Evolutionary conservation across 2,329 filamentous ascomycete species (phyloP).

Genomic region (Aureobasidium lini): DNA sequence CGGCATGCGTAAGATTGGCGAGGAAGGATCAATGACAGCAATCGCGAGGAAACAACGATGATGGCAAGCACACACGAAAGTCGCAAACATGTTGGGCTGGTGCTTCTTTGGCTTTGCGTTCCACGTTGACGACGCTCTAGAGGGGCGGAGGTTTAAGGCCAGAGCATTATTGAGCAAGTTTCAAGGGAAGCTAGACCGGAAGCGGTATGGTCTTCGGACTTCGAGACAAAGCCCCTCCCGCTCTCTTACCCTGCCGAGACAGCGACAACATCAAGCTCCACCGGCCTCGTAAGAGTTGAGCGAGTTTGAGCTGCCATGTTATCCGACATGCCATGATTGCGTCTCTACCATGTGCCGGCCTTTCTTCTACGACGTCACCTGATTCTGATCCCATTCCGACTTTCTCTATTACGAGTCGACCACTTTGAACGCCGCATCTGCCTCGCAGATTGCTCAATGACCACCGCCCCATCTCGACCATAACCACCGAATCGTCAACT

Average conservation of each 20-base stretch:
- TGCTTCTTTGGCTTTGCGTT: neutral
- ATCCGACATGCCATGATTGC: neutral
- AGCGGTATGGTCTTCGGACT: neutral
- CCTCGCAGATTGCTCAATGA: neutral
- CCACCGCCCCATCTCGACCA: neutral
- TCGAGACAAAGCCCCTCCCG: neutral
- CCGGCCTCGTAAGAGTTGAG: neutral
- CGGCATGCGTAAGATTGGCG: neutral
- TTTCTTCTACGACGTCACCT: neutral
- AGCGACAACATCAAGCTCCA: neutral
- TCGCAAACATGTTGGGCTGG: neutral
- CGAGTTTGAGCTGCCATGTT: neutral
- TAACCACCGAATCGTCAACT: neutral
- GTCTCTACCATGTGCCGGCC: neutral
- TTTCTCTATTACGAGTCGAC: neutral
- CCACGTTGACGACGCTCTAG: neutral
- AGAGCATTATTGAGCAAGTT: slow-evolving; percentile 2
- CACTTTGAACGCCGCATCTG: neutral
- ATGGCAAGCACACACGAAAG: neutral
- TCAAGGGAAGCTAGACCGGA: neutral
- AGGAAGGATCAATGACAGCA: neutral
- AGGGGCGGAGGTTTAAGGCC: neutral
- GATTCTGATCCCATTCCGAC: neutral
- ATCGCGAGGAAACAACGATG: neutral
- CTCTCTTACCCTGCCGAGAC: neutral